These are phyloP conservation scores for Carex myosuroides DNA, from an alignment of 176 grass and related monocot species.

Conservation along the genomic window DNA sequence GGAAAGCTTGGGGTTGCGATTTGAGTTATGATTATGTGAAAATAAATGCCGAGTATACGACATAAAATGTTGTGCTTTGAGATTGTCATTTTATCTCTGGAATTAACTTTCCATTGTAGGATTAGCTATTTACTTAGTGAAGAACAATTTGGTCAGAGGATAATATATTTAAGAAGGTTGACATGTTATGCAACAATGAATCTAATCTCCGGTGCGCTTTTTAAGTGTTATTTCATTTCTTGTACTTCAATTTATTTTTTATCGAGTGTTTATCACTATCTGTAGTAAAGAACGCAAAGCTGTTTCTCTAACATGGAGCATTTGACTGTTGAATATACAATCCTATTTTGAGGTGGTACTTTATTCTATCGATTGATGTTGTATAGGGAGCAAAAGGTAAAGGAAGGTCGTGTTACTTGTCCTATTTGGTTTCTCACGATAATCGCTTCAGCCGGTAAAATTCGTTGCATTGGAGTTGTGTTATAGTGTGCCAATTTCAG, in stretches of 20 bases:
- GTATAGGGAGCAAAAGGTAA: no score
- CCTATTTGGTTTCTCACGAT: not conserved
- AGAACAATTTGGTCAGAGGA: not conserved
- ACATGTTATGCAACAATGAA: not conserved
- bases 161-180: not conserved
- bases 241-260: not conserved
- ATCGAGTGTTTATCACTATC: not conserved
- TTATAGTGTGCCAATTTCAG: not conserved
- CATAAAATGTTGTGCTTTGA: conserved; percentile 29
- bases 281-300: not conserved
- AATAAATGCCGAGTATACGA: conserved; percentile 98
- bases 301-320: not conserved
- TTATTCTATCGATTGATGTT: not conserved
- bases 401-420: not conserved
- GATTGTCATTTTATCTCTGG: not conserved
- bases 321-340: not conserved
- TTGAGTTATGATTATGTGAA: conserved; percentile 96
- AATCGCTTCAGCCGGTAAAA: no score
- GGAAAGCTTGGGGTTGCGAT: conserved; percentile 95
- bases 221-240: not conserved
- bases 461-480: not conserved
- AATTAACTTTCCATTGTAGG: not conserved
- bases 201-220: not conserved
- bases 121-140: not conserved
- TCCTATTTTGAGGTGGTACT: not conserved